Base-by-base conservation (phyloP, 2,329 filamentous ascomycete species). In the Xylariaceae sp. region DNA sequence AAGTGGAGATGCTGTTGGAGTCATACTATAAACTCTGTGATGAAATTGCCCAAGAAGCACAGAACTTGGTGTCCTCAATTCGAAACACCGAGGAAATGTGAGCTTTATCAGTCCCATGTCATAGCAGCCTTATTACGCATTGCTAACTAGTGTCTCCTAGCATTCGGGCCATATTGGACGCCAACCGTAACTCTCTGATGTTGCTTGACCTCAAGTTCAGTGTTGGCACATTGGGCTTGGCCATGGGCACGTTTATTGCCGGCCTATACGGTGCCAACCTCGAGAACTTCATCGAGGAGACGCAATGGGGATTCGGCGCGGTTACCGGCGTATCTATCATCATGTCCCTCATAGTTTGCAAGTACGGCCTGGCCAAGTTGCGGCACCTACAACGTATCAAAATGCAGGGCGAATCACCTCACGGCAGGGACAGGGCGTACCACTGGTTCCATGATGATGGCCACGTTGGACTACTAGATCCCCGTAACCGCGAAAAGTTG, bases 251-350 rank as follows among this genome's bases (percentile, higher is more conserved):
- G 47, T 95, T 97, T 68, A 81, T 96, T 65, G 95, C 94, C 8
- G 92, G 92, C n/a, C 84, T 99, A n/a, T 99, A 97, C 78, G 94
- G 94, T 64, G 97, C 97, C 92, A 99, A 99, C 75, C 77, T 99
- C 60, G 95, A 96, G 69, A 97, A 97, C 73, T 97, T 96, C 71
- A 90, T 97, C 64, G 94, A 99, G 75, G 92, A 97, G 69, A 92
- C 88, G 1, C 83, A 89, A 71, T 81, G 89, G 71, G 94, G 92
- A 10, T 97, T 99, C 70, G 80, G 79, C 44, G 82, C 82, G 50
- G 85, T 99, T 56, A 89, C 87, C 2, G 77, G 75, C 16, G 76
- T 81, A 56, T 95, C 89, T 53, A 80, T 86, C 53, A 65, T 86
- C 53, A 85, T 92, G 69, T 89, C 89, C 13, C 80, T 86, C 51